Evolutionary conservation across 2,329 filamentous ascomycete species (phyloP).

Genomic region (Hymenoscyphus infarciens): DNA sequence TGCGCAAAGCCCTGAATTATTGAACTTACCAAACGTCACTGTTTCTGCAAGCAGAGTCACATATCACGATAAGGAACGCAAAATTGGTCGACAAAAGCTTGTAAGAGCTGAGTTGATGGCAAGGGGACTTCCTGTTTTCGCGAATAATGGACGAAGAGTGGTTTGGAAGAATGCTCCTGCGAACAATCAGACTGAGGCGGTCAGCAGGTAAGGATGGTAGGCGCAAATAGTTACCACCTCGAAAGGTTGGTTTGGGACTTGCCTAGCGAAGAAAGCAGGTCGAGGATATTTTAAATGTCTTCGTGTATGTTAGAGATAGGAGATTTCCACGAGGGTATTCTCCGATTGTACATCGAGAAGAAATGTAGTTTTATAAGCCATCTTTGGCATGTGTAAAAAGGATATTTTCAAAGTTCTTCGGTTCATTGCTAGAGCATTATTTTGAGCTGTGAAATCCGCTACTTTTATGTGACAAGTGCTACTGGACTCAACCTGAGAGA

Average conservation of each 20-base stretch:
- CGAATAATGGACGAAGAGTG: background rate
- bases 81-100: slow-evolving; percentile 73
- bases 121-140: slow-evolving; percentile 53
- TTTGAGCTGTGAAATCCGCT: too few species aligned
- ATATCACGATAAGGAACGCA: slow-evolving; percentile 67
- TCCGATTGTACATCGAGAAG: too few species aligned
- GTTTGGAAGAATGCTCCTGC: background rate
- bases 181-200: background rate
- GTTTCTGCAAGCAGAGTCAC: slow-evolving; percentile 63
- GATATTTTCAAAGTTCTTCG: too few species aligned
- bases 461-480: too few species aligned
- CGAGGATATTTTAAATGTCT: background rate
- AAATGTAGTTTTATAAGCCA: too few species aligned
- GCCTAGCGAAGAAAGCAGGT: background rate
- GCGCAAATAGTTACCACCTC: background rate
- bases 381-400: too few species aligned
- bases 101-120: slow-evolving; percentile 67
- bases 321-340: background rate
- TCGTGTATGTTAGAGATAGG: background rate
- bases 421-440: too few species aligned
- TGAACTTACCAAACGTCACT: slow-evolving; percentile 64
- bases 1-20: slow-evolving; percentile 42
- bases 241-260: background rate
- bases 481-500: too few species aligned
- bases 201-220: background rate